Percentiles rank a stretch among this genome's conserved stretches.
These are phyloP conservation scores for Onygenales sp. DNA, from an alignment of 2,329 filamentous ascomycete species.

Conservation along the genomic window DNA sequence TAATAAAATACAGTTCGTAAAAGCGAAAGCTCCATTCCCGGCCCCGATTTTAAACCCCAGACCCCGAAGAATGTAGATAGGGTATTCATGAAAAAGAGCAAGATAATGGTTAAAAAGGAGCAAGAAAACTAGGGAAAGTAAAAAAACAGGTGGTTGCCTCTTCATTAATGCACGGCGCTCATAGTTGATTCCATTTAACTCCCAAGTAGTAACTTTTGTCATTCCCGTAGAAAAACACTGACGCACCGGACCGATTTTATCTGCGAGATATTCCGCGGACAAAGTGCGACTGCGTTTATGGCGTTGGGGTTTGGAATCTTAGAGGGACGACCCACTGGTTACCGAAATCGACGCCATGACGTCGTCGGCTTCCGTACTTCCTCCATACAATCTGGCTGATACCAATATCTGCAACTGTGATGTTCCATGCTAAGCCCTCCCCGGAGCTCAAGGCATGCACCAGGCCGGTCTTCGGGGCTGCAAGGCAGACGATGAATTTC, in stretches of 20 bases:
- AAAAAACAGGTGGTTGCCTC: no score
- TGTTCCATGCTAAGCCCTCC: conserved; percentile 54
- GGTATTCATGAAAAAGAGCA: background rate
- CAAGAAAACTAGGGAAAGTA: no score
- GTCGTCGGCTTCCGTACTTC: conserved; percentile 69
- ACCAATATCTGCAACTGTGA: conserved; percentile 81
- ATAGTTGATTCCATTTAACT: background rate
- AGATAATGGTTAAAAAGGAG: background rate
- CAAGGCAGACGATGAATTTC: conserved; percentile 74
- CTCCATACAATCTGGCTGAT: conserved; percentile 75
- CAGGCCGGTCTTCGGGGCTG: conserved; percentile 76
- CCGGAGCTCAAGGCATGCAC: conserved; percentile 63
- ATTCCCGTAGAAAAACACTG: background rate
- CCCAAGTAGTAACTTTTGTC: background rate
- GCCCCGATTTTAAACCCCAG: background rate
- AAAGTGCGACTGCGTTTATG: conserved; percentile 8
- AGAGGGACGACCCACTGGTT: conserved; percentile 75
- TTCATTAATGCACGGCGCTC: background rate
- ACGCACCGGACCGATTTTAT: background rate
- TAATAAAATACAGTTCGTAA: background rate
- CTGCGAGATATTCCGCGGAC: background rate
- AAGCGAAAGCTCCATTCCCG: background rate
- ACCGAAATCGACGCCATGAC: conserved; percentile 81
- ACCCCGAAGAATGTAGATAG: background rate
- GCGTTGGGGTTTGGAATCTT: conserved; percentile 29